Evolutionary conservation across 257 asterid species (phyloP), one percentile per base, ranked within the genome.

Genomic region (Penstemon davidsonii): DNA sequence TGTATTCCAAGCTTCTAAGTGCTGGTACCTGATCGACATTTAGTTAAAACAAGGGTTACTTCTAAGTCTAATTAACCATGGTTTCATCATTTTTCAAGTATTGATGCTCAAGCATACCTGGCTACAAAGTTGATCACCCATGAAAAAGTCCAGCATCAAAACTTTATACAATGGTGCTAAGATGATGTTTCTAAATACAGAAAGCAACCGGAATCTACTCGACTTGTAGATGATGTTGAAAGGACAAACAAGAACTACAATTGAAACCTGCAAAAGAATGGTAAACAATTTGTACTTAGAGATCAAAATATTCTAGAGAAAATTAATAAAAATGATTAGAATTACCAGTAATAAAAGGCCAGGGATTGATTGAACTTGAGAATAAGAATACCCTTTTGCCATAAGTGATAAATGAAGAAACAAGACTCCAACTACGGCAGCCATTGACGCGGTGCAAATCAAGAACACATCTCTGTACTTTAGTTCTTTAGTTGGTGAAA

Each of bases 41-140:
- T 2, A 57, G 15, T 13, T 6, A 37, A n/a, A 18, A 44, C 6
- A 3, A 12, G 6, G 41, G 25, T 6, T 6, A 18, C 8, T 25
- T 25, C 33, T 13, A 33, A 3, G n/a, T 59, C 8, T 38, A 45
- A 25, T 25, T 25, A 25, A 25, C 33, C 33, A 25, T 25, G 33
- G 33, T 25, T 25, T 25, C 33, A 25, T 25, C 33, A 25, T 25
- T 25, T 25, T 25, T 25, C 33, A 1, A 8, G 52, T 15, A 44
- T 8, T 8, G 5, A 37, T 8, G 11, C 57, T 4, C 39, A 64
- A 51, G 33, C 12, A 60, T 55, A 92, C 98, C 89, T 92, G 98
- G 83, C 98, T 92, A 68, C 98, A 92, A 53, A 92, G 91, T 67
- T 92, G 98, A 90, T 92, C 98, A 62, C 97, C 98, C 91, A 86